Base-by-base conservation (phyloP, 257 asterid genomes). In the Parsonsia alboflavescens region DNA sequence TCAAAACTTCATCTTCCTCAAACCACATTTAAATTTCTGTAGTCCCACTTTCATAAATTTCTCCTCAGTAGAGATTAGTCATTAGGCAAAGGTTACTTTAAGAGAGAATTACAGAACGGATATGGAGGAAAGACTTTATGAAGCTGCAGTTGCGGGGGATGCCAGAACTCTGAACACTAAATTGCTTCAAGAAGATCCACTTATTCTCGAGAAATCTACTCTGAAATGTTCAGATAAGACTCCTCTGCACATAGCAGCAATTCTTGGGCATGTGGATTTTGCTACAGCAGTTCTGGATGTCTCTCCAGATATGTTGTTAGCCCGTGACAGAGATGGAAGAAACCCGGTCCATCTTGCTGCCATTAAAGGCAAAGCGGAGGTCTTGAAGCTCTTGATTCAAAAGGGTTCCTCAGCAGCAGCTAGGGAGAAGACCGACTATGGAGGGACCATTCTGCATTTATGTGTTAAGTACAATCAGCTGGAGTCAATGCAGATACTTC, bases 161-260 rank as follows among this genome's bases (percentile, higher is more conserved):
- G 56, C 5, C 10, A 4, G 3, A 54, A 9, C 36, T 10, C 36
- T 72, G 0, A 0, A 36, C n/a, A n/a, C n/a, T 1, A 13, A 17
- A 1, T 11, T 57, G 11, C 22, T 72, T 30, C 68, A 41, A 56
- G 65, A 72, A 54, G 76, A 72, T 41, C 54, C 56, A 0, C 22
- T 56, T 11, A 12, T 72, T 56, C 68, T 72, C 13, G 76, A 72
- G 0, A 72, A 62, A 72, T 11, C 36, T 5, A 12, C 3, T 1
- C 12, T 26, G 5, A 56, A 21, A 10, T 72, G 76, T 56, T 45
- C 30, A 8, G 50, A 65, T 3, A 65, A 42, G 65, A 87, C 85
- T 11, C 92, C 92, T 1, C 82, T 85, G 12, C 92, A 85, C 56
- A 17, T 82, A 5, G 86, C 77, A 22, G 54, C 92, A 0, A 77